Base-by-base conservation (phyloP, 2,329 filamentous ascomycete species). In the Mariannaea sp. region DNA sequence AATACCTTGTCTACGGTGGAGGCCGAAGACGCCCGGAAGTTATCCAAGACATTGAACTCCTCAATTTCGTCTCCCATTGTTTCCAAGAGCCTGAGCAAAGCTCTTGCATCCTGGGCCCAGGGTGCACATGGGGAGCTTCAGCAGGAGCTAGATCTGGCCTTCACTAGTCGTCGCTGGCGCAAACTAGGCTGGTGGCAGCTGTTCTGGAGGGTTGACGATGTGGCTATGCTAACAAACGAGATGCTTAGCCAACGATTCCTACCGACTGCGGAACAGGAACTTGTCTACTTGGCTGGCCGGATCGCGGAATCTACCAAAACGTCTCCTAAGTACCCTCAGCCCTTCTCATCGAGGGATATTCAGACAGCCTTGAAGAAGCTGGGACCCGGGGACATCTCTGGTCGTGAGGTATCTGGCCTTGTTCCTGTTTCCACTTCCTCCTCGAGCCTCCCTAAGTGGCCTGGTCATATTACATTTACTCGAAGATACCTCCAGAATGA, bases 201-300 rank as follows among this genome's bases (percentile, higher is more conserved):
- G 0, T 92, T 96, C 68, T 96, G 92, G 92, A 85, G 91, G 16
- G 92, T 94, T 19, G 93, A 97, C 68, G 93, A 97, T 65, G 90
- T 97, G 9, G 84, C 85, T 3, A 88, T 93, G 80, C 85, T 96
- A 49, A 86, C 89, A 3, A 84, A 85, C 1, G 89, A 94, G 62
- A 87, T 97, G 55, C 77, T 97, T 3, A 82, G 83, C 55, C 85
- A 86, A 58, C 80, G 83, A 6, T 97, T 95, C 76, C 80, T 99
- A 3, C 82, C 86, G 0, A 82, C 82, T 3, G 87, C 92, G 0
- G 92, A 97, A 71, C 86, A 87, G 62, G 87, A 86, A 49, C 81
- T 91, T n/a, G 87, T 96, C 40, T 96, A 88, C 72, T 81, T 96
- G 2, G 83, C 89, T 6, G 93, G 93, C 1, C 83, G 87, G 41